A percentile compares a stretch with the other conserved stretches of the same genome.
Conservation (phyloP, 1,284 basidiomycete genomes). For the Tylopilus orsonianus region DNA sequence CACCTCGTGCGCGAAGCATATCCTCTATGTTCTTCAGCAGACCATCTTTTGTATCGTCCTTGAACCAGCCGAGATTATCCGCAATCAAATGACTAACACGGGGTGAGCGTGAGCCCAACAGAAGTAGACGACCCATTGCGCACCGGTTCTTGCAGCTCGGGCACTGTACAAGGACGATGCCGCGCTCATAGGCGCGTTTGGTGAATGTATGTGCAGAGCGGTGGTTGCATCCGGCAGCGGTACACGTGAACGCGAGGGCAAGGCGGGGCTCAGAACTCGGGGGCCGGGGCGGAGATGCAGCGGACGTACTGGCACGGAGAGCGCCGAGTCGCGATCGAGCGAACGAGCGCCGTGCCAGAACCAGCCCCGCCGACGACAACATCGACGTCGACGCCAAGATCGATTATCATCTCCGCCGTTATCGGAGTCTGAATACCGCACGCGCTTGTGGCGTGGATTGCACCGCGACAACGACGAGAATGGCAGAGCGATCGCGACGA, state of each 20-base stretch:
- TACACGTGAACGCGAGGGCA: slow-evolving; percentile 87
- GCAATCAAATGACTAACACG: slow-evolving; percentile 77
- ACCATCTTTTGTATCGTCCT: slow-evolving; percentile 73
- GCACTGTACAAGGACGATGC: slow-evolving; percentile 92
- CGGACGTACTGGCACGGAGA: slow-evolving; percentile 21
- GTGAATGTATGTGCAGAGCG: slow-evolving; percentile 90
- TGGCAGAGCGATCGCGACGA: slow-evolving; percentile 37
- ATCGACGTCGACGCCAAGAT: slow-evolving; percentile 17
- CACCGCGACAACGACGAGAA: slow-evolving; percentile 30
- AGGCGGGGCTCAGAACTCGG: slow-evolving; percentile 58
- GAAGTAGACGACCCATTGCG: slow-evolving; percentile 23
- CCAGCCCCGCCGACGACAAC: slow-evolving; percentile 21
- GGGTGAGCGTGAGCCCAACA: neutral
- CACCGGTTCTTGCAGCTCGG: slow-evolving; percentile 88
- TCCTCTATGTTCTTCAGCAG: slow-evolving; percentile 80
- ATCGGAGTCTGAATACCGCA: slow-evolving; percentile 25
- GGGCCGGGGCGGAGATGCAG: slow-evolving; percentile 10
- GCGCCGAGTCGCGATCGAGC: neutral
- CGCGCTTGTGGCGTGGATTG: slow-evolving; percentile 31
- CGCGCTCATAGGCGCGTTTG: slow-evolving; percentile 80
- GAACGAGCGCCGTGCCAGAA: slow-evolving; percentile 13
- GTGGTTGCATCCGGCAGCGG: slow-evolving; percentile 72
- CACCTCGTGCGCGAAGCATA: slow-evolving; percentile 74
- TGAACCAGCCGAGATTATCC: slow-evolving; percentile 93
- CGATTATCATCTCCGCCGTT: slow-evolving; percentile 11